Percentiles rank a stretch among this genome's conserved stretches.
Evolutionary conservation across 2,329 filamentous ascomycete genomes (phyloP).

Genomic region (Monilinia fructicola): DNA sequence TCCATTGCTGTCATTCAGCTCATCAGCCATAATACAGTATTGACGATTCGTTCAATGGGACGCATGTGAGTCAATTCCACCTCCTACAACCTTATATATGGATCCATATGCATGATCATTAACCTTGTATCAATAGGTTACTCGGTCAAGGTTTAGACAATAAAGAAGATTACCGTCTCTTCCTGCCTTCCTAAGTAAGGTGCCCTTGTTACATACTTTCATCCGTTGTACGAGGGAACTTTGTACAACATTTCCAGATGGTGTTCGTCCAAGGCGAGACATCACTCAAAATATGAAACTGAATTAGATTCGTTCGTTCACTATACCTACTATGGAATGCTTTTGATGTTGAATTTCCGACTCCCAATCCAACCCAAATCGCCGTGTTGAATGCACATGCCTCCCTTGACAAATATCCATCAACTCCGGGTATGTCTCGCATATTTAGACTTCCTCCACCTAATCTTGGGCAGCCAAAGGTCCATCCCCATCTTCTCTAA

Average conservation of each 20-base stretch:
- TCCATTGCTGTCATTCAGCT: not conserved
- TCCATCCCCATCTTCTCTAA: slow-evolving; percentile 29
- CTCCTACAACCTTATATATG: not conserved
- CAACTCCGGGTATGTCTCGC: not conserved
- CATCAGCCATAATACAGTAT: not conserved
- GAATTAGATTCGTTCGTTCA: not conserved
- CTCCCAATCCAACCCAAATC: slow-evolving; percentile 8
- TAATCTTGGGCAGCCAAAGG: slow-evolving; percentile 30
- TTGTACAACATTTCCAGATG: not conserved
- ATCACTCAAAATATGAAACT: not conserved
- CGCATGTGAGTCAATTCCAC: not conserved
- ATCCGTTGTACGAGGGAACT: not conserved
- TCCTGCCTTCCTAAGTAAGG: not conserved
- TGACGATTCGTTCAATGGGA: not conserved
- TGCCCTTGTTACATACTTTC: not conserved
- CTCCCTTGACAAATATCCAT: slow-evolving; percentile 2
- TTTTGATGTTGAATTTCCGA: slow-evolving; percentile 23
- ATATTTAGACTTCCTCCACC: not conserved
- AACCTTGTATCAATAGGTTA: not conserved
- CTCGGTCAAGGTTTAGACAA: not conserved
- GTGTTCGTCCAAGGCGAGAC: not conserved
- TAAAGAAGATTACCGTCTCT: not conserved
- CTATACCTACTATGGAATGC: not conserved
- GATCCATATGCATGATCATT: slow-evolving; percentile 2
- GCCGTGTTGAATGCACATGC: slow-evolving; percentile 9